Evolutionary conservation across 2,329 filamentous ascomycete genomes (phyloP), one percentile per base, ranked within the genome.

Genomic region (Penicillium fuscoglaucum): DNA sequence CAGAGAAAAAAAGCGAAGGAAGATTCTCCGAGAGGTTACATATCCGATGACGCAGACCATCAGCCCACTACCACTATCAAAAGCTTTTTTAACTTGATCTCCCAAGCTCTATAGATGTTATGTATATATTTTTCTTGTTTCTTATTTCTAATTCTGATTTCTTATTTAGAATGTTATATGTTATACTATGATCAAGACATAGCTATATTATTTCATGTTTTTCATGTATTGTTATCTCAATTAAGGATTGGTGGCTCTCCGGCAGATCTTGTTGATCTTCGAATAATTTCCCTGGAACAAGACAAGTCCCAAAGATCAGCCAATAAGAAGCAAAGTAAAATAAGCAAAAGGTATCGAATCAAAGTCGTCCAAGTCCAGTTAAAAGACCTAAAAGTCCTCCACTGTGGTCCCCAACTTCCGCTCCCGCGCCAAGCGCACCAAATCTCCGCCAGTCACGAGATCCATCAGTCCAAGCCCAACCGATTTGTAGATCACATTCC

Each of bases 391-490:
- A 61, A 80, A 80, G 21, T 79, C 76, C 56, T 76, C 72, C 60
- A 80, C 69, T 4, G 68, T 73, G 7, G 74, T 78, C n/a, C 87
- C 87, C 33, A 89, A 70, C 0, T 79, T 79, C 59, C 79, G 80
- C 58, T 80, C 77, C 61, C 81, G 79, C 12, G 85, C 86, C 67
- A 88, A 70, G 28, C 76, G 70, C 6, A 88, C 77, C 57, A 89
- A 65, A 65, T 86, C 82, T 29, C 78, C 77, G 0, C 85, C 87
- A 6, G 88, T 84, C 3, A 86, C 82, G 37, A 90, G 75, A 74
- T 90, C 87, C 85, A 89, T 89, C 60, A 90, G 69, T 0, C 86
- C 87, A 55, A 89, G 71, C 0, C 87, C 87, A 3, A 90, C 86
- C 63, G 84, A 84, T 79, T 90, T 90, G 68, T 87, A 90, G 35